phyloP scores from a whole-genome alignment of 257 asterid genomes.

The Oldenlandia corymbosa region DNA sequence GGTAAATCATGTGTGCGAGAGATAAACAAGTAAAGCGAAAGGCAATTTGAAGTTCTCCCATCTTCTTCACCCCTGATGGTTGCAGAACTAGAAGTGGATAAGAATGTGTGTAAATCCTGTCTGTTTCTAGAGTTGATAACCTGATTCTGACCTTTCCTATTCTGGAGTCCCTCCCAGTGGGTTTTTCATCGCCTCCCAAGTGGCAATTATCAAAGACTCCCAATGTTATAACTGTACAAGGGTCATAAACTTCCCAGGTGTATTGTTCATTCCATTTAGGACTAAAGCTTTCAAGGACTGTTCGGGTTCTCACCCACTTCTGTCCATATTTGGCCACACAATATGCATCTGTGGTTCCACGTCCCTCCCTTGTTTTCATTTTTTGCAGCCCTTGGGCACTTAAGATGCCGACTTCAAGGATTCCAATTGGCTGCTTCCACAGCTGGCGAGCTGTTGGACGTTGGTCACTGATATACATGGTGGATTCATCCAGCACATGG shows the following conservation, averaged over 20 bases:
- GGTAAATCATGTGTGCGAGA: slow-evolving; percentile 36
- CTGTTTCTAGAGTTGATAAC: slow-evolving; percentile 54
- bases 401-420: slow-evolving; percentile 60
- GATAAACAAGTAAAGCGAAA: slow-evolving; percentile 56
- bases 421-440: slow-evolving; percentile 62
- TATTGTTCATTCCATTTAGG: slow-evolving; percentile 79
- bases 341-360: slow-evolving; percentile 54
- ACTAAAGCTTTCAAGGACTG: slow-evolving; percentile 36
- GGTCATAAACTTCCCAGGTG: slow-evolving; percentile 69
- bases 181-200: slow-evolving; percentile 30
- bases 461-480: slow-evolving; percentile 57
- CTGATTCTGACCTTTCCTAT: slow-evolving; percentile 65
- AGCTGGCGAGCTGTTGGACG: slow-evolving; percentile 59
- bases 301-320: slow-evolving; percentile 63
- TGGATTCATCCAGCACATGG: slow-evolving; percentile 67
- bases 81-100: slow-evolving; percentile 61
- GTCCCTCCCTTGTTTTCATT: slow-evolving; percentile 42
- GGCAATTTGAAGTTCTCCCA: slow-evolving; percentile 64
- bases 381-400: slow-evolving; percentile 48
- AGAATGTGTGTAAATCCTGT: slow-evolving; percentile 48
- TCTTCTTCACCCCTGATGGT: slow-evolving; percentile 54
- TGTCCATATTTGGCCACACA: slow-evolving; percentile 72
- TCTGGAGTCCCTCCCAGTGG: slow-evolving; percentile 32
- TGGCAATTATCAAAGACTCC: slow-evolving; percentile 59
- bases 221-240: slow-evolving; percentile 56